Evolutionary conservation across 768 basidiomycete species (phyloP), one percentile per base, ranked within the genome.

Genomic region (Russula sp.): DNA sequence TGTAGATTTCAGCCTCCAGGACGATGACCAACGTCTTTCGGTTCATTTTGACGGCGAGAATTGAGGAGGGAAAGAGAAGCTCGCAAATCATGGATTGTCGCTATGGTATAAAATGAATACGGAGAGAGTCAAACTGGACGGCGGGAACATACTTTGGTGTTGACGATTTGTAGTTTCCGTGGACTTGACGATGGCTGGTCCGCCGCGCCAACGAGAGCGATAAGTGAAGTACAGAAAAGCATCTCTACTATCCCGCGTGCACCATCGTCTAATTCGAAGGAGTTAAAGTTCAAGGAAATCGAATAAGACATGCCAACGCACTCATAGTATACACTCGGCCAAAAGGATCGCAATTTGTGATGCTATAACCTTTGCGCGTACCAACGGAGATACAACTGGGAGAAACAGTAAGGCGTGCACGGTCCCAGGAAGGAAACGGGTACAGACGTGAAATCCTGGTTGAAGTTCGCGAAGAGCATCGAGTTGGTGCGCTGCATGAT

Each of bases 41-140:
- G 77, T 99, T 99, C 71, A 99, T 83, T 78, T 97, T 98, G 74
- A 99, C 96, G n/a, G 92, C 85, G 30, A 99, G 86, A 60, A 99
- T 95, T 3, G 93, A 92, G 0, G 94, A 94, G 0, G 97, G 97
- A 74, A 99, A 99, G 6, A 97, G 83, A 20, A 98, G 85, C 72
- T 99, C 97, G 84, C 97, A 98, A 62, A 99, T 99, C 81, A 95
- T 95, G 26, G 92, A 94, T 83, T 98, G 94, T 28, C 97, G 88
- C 67, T 67, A 13, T 36, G 24, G 42, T 24, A 6, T 5, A 50
- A 11, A 24, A 53, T 30, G 20, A 50, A 16, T 20, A 36, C 40
- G 34, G 30, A 40, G n/a, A 32, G 20, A 0, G 11, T 38, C 26
- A 26, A 34, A 32, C 14, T 11, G 13, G 20, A 16, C 20, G 4